A percentile compares a stretch with the other conserved stretches of the same genome.
These are phyloP conservation scores for Turnera subulata DNA, from an alignment of 345 rosid species.

Conservation along the genomic window DNA sequence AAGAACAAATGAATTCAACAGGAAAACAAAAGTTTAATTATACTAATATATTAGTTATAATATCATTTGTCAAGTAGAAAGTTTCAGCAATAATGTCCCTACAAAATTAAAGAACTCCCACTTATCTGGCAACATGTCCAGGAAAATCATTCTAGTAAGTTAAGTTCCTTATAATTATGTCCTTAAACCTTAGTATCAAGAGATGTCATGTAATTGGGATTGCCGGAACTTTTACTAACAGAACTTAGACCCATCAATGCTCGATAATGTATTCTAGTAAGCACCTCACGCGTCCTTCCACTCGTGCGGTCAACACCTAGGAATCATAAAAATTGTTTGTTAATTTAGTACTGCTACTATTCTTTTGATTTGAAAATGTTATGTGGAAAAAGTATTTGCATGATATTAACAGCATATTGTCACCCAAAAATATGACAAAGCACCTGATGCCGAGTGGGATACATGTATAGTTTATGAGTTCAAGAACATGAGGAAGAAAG, in stretches of 20 bases:
- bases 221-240: constrained; percentile 33
- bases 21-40: not conserved
- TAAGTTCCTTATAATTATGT: constrained; percentile 1
- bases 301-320: constrained; percentile 20
- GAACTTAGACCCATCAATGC: not conserved
- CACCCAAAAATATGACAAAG: no score
- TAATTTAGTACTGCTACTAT: constrained; percentile 14
- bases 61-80: constrained; percentile 25
- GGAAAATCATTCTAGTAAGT: constrained; percentile 9
- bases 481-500: no score
- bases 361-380: no score
- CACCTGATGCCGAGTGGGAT: no score
- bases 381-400: no score
- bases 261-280: no score
- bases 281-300: constrained; percentile 28
- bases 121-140: constrained; percentile 21
- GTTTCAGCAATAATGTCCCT: constrained; percentile 42
- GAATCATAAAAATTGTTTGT: no score
- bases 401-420: no score
- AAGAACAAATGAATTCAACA: not conserved
- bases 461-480: constrained; percentile 25
- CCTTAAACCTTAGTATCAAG: constrained; percentile 10
- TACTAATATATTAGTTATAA: no score
- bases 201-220: constrained; percentile 6
- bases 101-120: constrained; percentile 37